Conservation (phyloP, 2,329 filamentous ascomycete genomes). For the Colletotrichum siamense region DNA sequence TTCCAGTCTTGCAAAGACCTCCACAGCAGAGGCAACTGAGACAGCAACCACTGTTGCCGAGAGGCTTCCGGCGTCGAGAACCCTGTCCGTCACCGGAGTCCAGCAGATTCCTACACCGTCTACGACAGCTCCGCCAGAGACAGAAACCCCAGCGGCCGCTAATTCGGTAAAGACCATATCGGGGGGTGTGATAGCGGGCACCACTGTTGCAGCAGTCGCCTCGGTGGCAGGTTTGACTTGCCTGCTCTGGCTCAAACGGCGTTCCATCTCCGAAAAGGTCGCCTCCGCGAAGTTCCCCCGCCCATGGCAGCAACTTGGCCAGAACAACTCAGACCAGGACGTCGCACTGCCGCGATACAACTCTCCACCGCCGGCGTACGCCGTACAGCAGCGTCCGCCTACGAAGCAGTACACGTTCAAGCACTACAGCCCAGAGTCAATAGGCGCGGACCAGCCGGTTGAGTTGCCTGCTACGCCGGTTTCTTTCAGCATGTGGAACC, state of each 20-base stretch:
- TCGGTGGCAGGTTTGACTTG: conserved; percentile 2
- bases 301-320: conserved; percentile 7
- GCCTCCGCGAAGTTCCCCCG: neutral
- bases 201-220: conserved; percentile 12
- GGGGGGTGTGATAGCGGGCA: conserved; percentile 2
- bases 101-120: neutral
- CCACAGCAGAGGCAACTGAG: neutral
- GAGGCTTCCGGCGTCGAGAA: neutral
- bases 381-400: neutral
- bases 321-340: neutral
- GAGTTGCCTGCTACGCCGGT: conserved; percentile 19
- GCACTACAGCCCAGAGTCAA: conserved; percentile 16
- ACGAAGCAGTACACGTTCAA: conserved; percentile 1
- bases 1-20: neutral
- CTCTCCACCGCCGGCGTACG: conserved; percentile 9
- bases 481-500: conserved; percentile 12
- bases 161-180: neutral
- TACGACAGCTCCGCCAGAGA: neutral
- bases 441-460: neutral
- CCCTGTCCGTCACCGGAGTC: neutral
- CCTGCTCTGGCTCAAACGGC: conserved; percentile 13
- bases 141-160: neutral
- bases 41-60: neutral
- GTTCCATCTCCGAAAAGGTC: conserved; percentile 12
- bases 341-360: conserved; percentile 8